Base-by-base conservation (phyloP, 768 basidiomycete genomes). In the Cystofilobasidium ferigula region DNA sequence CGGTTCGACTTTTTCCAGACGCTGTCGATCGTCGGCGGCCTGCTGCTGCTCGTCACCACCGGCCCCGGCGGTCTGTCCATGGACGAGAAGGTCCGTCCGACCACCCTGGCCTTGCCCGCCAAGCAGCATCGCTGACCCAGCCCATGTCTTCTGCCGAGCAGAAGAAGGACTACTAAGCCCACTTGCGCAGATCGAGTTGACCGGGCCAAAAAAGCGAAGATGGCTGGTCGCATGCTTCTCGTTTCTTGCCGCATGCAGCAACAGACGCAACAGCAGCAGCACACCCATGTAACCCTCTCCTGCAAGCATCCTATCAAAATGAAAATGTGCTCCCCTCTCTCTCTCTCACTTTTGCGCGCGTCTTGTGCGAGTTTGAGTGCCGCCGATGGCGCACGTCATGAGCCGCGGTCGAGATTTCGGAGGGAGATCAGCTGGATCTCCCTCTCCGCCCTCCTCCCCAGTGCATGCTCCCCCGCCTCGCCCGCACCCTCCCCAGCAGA, bases 11-110 rank as follows among this genome's bases (percentile, higher is more conserved):
- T 99, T 80, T 97, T 95, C 69, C 71, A 70, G 59, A 42, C 42
- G 32, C 30, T 20, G 60, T 84, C 94, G 34, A 99, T 99, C 74
- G 93, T 99, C 54, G 95, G 95, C 69, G 95, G 95, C 54, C 84
- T 99, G 36, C 87, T 99, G 70, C 84, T 98, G 67, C 85, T 99
- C 61, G 94, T 98, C 69, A 98, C 97, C 80, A 92, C 97, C 82
- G 95, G 95, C 73, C 92, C 95, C 60, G 94, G 95, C 68, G 94
- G 93, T 69, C 81, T 98, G 69, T 97, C 93, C 4, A 89, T 98
- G 69, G 95, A 98, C 78, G 93, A 97, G 81, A 97, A 97, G 82
- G 45, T 47, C 22, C 45, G 45, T 47, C 45, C 14, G n/a, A n/a
- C n/a, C n/a, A n/a, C n/a, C 3, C n/a, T 7, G 6, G 5, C 20